Base-by-base conservation (phyloP, 257 asterid species). In the Leonotis leonurus region DNA sequence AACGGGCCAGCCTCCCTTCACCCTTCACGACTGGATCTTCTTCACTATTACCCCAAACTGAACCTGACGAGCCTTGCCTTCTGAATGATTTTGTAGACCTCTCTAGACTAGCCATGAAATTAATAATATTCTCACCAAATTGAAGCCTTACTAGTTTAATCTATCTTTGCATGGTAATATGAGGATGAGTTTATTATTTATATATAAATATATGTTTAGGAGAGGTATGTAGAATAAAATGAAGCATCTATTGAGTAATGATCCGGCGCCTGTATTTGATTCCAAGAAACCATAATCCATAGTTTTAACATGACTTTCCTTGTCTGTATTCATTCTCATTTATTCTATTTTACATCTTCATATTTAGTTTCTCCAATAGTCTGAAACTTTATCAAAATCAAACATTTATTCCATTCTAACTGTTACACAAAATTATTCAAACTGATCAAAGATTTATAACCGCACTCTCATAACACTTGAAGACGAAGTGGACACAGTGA, bases 11-110 rank as follows among this genome's bases (percentile, higher is more conserved):
- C 44, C 52, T 29, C 40, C 65, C 40, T 41, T 43, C 67, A 6
- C 6, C 41, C 32, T 61, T 17, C 30, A 44, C 6, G 39, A 20
- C 44, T 60, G 25, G 9, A 29, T 17, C 27, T 43, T 18, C 29
- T 29, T 61, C 67, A 61, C 6, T 2, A 8, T 2, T 18, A 6
- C 29, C 21, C 67, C 67, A 61, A 8, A 29, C 40, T 61, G 24
- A 61, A 1, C 67, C 67, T 29, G 67, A 61, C 6, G 67, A 61
- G 8, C 67, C 67, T 29, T 44, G 67, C 56, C 67, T 27, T 61
- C 67, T 61, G n/a, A 44, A 61, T 17, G 67, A 61, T 44, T 45
- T 61, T 17, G 56, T 44, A 10, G 67, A 61, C 32, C 67, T 44
- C n/a, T 44, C 33, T 17, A 61, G 25, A 45, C 18, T 61, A 2